Evolutionary conservation across 1,139 yeast species (phyloP).

Genomic region (Saccharomyces hybrid): DNA sequence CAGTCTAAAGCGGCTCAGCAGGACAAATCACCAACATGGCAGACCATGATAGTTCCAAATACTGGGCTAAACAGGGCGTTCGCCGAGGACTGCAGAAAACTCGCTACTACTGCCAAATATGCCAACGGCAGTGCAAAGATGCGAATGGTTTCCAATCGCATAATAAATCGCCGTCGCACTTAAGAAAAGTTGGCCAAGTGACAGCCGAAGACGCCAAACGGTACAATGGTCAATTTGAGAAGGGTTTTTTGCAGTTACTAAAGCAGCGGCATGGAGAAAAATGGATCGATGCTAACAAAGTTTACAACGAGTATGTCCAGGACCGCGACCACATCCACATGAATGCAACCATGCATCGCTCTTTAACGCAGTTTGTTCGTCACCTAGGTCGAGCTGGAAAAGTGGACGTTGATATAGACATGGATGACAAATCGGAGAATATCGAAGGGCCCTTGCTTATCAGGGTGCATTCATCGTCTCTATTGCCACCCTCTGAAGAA

Average conservation of each 20-base stretch:
- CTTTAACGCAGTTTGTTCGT: slow-evolving; percentile 63
- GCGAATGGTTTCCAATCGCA: slow-evolving; percentile 93
- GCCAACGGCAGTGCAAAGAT: slow-evolving; percentile 90
- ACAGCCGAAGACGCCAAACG: slow-evolving; percentile 43
- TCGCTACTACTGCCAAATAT: slow-evolving; percentile 82
- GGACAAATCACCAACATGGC: not conserved
- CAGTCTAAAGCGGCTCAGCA: not conserved
- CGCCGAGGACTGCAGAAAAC: slow-evolving; percentile 80
- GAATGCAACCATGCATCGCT: slow-evolving; percentile 79
- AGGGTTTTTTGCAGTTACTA: slow-evolving; percentile 58
- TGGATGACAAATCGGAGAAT: slow-evolving; percentile 6
- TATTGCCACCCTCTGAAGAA: not conserved
- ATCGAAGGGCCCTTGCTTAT: slow-evolving; percentile 4
- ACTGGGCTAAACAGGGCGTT: slow-evolving; percentile 68
- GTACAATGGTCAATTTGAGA: slow-evolving; percentile 52
- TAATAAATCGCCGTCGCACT: slow-evolving; percentile 67
- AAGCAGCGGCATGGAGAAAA: slow-evolving; percentile 74
- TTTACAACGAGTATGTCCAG: slow-evolving; percentile 56
- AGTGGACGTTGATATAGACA: slow-evolving; percentile 40
- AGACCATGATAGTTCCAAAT: slow-evolving; percentile 77
- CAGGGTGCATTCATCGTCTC: not conserved
- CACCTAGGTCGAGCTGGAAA: slow-evolving; percentile 52
- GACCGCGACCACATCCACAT: slow-evolving; percentile 81
- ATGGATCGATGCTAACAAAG: slow-evolving; percentile 37
- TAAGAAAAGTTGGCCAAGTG: slow-evolving; percentile 45